Evolutionary conservation across 2,329 filamentous ascomycete genomes (phyloP), one percentile per base, ranked within the genome.

Genomic region (Dryadomyces quercus-mongolicae): DNA sequence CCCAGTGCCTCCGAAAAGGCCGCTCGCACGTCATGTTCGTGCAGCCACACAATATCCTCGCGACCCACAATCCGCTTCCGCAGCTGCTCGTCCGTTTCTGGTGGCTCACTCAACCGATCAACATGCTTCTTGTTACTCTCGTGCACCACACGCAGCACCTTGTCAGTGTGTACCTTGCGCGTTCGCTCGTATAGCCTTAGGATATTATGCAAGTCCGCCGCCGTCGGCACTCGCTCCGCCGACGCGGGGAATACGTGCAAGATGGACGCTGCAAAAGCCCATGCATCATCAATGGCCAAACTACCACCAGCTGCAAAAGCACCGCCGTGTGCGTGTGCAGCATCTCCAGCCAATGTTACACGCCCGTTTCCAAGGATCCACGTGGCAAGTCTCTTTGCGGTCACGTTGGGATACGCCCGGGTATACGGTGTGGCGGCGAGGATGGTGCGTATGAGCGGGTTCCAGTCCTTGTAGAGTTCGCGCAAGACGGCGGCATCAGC

Each of bases 391-490:
- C 64, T 62, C 1, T 25, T 10, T 4, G 68, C 72, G 0, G 71
- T 67, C 8, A 67, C 66, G 57, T 75, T 75, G 3, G 73, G 70
- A 49, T 71, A 74, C 0, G 72, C 54, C 16, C 65, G 64, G 1
- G 68, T 68, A 49, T 67, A 64, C 0, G 72, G 73, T 3, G 67
- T 67, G 3, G 67, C 66, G 7, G 72, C 66, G 2, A 72, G 64
- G 9, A 76, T 64, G 5, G 67, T 65, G 31, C 65, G 65, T 15
- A 71, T 63, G 1, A 68, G 62, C 0, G 71, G 70, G 48, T 70
- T 70, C 72, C 72, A 75, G 59, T 70, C 62, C 58, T 66, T 61
- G 54, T 68, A 70, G 54, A 69, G 62, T 16, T 65, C 59, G 18
- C 66, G 63, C 31, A 75, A 62, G 2, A 66, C 57, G 3, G 62